These are phyloP conservation scores for Bisporella sp. DNA, from an alignment of 2,329 filamentous ascomycete genomes.

Conservation along the genomic window DNA sequence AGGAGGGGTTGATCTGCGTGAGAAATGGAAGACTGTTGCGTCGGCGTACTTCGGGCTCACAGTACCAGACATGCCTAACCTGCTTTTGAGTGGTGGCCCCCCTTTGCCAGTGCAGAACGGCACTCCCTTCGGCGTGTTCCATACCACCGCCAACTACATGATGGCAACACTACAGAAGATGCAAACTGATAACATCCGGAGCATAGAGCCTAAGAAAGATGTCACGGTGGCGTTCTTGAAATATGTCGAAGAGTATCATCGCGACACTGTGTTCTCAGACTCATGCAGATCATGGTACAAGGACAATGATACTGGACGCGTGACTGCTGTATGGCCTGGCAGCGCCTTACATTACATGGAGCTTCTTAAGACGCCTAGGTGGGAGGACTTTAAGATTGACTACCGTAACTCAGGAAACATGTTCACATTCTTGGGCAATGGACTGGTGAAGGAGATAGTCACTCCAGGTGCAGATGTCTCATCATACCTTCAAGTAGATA, in stretches of 20 bases:
- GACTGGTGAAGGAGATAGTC: no score
- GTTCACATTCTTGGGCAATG: neutral
- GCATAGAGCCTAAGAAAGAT: no score
- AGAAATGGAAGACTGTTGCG: slow-evolving; percentile 8
- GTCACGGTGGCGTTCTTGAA: no score
- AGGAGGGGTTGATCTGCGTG: neutral
- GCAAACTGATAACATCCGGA: no score
- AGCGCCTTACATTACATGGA: slow-evolving; percentile 32
- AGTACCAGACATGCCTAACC: slow-evolving; percentile 5
- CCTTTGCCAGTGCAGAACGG: no score
- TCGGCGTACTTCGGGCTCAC: slow-evolving; percentile 8
- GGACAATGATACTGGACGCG: neutral
- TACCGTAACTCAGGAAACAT: neutral
- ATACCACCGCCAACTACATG: neutral
- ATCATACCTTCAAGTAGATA: no score
- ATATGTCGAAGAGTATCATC: no score
- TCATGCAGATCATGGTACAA: neutral
- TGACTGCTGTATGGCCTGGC: neutral
- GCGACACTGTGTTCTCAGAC: no score
- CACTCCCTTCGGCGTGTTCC: neutral
- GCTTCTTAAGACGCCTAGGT: slow-evolving; percentile 35
- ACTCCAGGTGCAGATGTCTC: no score
- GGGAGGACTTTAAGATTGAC: slow-evolving; percentile 39
- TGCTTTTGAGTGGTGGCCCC: neutral
- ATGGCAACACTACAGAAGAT: no score